phyloP scores from a whole-genome alignment of 2,329 filamentous ascomycete species.

The Trichocomaceae sp. region DNA sequence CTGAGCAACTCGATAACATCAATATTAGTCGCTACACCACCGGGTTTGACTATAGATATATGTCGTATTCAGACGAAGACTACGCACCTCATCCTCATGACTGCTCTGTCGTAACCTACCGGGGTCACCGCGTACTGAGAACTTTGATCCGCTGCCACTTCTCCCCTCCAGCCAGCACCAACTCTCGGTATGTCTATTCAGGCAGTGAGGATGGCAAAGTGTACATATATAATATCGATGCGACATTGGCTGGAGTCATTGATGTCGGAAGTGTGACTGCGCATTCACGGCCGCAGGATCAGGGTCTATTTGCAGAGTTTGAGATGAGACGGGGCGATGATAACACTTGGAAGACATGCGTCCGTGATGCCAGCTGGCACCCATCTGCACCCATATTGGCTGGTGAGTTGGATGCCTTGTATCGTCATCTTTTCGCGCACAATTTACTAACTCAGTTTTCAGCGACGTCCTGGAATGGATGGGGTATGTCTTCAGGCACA shows the following conservation, averaged over 20 bases:
- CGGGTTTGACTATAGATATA: conserved; percentile 58
- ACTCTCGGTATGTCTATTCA: conserved; percentile 87
- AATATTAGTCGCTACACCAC: conserved; percentile 49
- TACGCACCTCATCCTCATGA: conserved; percentile 68
- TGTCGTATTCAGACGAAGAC: conserved; percentile 47
- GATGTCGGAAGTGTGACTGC: conserved; percentile 68
- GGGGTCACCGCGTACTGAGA: conserved; percentile 79
- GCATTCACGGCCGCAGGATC: conserved; percentile 51
- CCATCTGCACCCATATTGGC: conserved; percentile 74
- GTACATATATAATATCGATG: conserved; percentile 89
- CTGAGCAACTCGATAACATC: conserved; percentile 51
- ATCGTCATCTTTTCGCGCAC: background rate
- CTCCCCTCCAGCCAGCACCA: conserved; percentile 75
- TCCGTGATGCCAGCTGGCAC: conserved; percentile 87
- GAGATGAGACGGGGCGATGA: conserved; percentile 50
- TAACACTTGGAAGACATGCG: conserved; percentile 68
- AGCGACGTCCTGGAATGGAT: conserved; percentile 81
- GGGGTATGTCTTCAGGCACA: conserved; percentile 64
- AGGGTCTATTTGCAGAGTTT: conserved; percentile 50
- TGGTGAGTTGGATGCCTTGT: conserved; percentile 37
- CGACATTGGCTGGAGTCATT: conserved; percentile 69
- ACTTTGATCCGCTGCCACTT: conserved; percentile 95
- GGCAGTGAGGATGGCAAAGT: conserved; percentile 86
- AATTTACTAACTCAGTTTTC: conserved; percentile 1
- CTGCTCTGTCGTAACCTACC: conserved; percentile 88